Percentiles rank a stretch among this genome's conserved stretches.
Evolutionary conservation across 345 rosid species (phyloP).

Genomic region (Hibiscus mutabilis): DNA sequence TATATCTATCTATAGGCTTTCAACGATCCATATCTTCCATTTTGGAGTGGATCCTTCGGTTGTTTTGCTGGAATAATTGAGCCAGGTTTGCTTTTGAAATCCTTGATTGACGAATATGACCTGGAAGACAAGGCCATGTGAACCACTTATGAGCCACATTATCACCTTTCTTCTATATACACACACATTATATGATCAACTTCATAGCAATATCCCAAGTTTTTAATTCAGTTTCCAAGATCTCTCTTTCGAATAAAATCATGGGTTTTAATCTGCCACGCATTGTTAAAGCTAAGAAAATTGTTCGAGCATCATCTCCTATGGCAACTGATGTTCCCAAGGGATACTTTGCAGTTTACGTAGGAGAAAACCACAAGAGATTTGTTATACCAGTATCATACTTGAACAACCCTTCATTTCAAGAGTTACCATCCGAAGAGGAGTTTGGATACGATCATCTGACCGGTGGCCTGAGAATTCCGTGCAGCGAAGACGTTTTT

Average conservation of each 20-base stretch:
- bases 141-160: background rate
- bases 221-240: background rate
- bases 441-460: constrained; percentile 39
- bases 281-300: background rate
- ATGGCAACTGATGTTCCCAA: constrained; percentile 24
- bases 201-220: too few species aligned
- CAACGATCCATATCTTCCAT: background rate
- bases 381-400: constrained; percentile 29
- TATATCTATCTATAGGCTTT: background rate
- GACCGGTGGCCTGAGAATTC: constrained; percentile 33
- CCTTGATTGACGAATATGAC: background rate
- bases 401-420: constrained; percentile 28
- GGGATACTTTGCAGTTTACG: constrained; percentile 5
- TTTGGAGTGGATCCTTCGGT: background rate
- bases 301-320: background rate
- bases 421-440: constrained; percentile 29
- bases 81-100: constrained; percentile 1
- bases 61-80: background rate
- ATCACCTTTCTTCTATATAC: background rate
- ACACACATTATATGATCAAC: background rate
- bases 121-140: constrained; percentile 7
- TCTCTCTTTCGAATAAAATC: background rate
- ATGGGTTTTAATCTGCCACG: constrained; percentile 3
- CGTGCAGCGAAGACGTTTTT: constrained; percentile 30
- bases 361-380: constrained; percentile 33